Evolutionary conservation across 2,329 filamentous ascomycete genomes (phyloP).

Genomic region (Neopestalotiopsis rosae): DNA sequence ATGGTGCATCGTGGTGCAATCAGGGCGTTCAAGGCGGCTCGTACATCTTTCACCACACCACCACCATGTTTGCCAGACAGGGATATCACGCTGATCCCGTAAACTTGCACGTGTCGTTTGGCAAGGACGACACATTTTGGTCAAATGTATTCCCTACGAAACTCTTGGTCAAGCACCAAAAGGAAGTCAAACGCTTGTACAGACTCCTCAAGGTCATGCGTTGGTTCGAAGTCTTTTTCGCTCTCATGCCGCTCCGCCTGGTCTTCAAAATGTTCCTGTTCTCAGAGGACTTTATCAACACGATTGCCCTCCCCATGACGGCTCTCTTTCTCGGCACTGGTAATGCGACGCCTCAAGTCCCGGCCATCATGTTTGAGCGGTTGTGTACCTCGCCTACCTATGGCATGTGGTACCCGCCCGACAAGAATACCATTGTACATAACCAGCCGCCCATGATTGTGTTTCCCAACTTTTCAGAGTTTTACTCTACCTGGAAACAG

Average conservation of each 20-base stretch:
- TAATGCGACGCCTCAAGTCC: slow-evolving; percentile 39
- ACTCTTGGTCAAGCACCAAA: slow-evolving; percentile 54
- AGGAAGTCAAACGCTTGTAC: slow-evolving; percentile 54
- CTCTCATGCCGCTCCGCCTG: slow-evolving; percentile 48
- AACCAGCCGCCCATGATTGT: slow-evolving; percentile 64
- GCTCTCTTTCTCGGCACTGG: slow-evolving; percentile 41
- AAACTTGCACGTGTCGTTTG: slow-evolving; percentile 60
- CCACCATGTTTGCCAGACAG: slow-evolving; percentile 63
- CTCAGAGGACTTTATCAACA: slow-evolving; percentile 38
- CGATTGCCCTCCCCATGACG: slow-evolving; percentile 40
- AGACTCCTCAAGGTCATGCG: slow-evolving; percentile 56
- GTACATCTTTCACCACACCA: slow-evolving; percentile 64
- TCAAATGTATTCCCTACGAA: slow-evolving; percentile 60
- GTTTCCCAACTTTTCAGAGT: slow-evolving; percentile 60
- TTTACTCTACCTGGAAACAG: slow-evolving; percentile 58
- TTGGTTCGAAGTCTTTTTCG: slow-evolving; percentile 59
- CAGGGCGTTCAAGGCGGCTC: slow-evolving; percentile 65
- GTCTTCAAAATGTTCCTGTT: slow-evolving; percentile 37
- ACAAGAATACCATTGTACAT: slow-evolving; percentile 36
- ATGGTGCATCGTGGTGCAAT: slow-evolving; percentile 67
- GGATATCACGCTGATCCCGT: slow-evolving; percentile 60
- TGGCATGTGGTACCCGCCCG: slow-evolving; percentile 61
- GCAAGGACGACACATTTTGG: slow-evolving; percentile 61
- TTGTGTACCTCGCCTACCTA: slow-evolving; percentile 52
- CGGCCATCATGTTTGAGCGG: slow-evolving; percentile 39